Percentiles rank a stretch among this genome's conserved stretches.
Evolutionary conservation across 2,329 filamentous ascomycete genomes (phyloP).

Genomic region (Venturia oleaginea): DNA sequence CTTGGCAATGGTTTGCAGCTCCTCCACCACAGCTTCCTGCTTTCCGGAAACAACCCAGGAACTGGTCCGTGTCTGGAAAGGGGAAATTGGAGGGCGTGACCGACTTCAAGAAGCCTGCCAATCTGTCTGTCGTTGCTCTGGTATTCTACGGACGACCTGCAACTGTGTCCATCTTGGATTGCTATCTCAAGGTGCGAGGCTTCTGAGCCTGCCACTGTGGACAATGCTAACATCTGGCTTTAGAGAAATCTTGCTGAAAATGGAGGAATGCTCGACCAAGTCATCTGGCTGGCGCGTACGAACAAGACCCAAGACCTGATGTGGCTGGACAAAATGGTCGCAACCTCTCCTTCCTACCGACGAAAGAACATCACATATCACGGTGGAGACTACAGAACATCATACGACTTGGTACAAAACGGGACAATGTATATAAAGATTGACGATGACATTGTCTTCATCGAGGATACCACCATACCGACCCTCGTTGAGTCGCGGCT

Average conservation of each 20-base stretch:
- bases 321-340: slow-evolving; percentile 28
- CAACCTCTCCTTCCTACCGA: slow-evolving; percentile 24
- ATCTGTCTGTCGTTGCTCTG: slow-evolving; percentile 28
- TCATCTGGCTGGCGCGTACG: slow-evolving; percentile 35
- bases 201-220: background rate
- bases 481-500: slow-evolving; percentile 45
- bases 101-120: slow-evolving; percentile 24
- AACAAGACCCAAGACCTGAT: slow-evolving; percentile 26
- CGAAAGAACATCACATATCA: slow-evolving; percentile 16
- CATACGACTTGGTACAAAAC: slow-evolving; percentile 19
- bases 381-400: slow-evolving; percentile 17
- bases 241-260: slow-evolving; percentile 32
- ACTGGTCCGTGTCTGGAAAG: slow-evolving; percentile 34
- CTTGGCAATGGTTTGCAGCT: slow-evolving; percentile 9
- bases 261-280: slow-evolving; percentile 34
- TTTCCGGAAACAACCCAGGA: slow-evolving; percentile 22
- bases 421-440: slow-evolving; percentile 34
- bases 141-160: slow-evolving; percentile 30
- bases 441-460: slow-evolving; percentile 34
- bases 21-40: slow-evolving; percentile 4
- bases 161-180: slow-evolving; percentile 31
- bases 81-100: slow-evolving; percentile 20
- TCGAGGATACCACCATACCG: slow-evolving; percentile 40
- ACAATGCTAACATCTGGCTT: background rate
- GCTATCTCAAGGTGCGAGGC: slow-evolving; percentile 25